These are phyloP conservation scores for Venturiaceae sp. DNA, from an alignment of 2,329 filamentous ascomycete genomes.

Conservation along the genomic window DNA sequence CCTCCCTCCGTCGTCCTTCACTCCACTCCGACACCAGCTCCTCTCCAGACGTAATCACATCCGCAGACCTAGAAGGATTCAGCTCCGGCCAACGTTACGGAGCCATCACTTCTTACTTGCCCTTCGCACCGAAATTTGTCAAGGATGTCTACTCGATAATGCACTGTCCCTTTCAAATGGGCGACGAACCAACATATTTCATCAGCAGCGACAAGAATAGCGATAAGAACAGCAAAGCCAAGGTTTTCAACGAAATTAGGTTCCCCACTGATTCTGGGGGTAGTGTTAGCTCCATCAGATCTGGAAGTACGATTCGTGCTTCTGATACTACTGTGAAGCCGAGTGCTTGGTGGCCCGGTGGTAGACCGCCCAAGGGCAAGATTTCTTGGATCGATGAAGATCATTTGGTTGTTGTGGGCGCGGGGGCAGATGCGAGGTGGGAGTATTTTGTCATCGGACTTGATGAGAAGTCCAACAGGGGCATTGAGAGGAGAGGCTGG, in stretches of 20 bases:
- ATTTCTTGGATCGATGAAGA: slow-evolving; percentile 75
- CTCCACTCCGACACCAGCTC: not conserved
- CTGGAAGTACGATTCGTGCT: not conserved
- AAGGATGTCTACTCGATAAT: slow-evolving; percentile 84
- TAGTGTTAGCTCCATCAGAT: not conserved
- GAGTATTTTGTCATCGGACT: slow-evolving; percentile 73
- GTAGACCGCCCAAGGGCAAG: slow-evolving; percentile 66
- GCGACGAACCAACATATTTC: slow-evolving; percentile 50
- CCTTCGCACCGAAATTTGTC: slow-evolving; percentile 74
- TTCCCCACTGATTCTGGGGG: not conserved
- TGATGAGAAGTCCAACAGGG: slow-evolving; percentile 55
- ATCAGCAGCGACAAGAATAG: slow-evolving; percentile 11
- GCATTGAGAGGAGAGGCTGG: slow-evolving; percentile 65
- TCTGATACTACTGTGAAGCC: slow-evolving; percentile 29
- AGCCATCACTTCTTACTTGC: slow-evolving; percentile 64
- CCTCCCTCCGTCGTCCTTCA: not conserved
- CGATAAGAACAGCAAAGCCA: not conserved
- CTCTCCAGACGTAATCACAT: not conserved
- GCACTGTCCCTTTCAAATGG: slow-evolving; percentile 71
- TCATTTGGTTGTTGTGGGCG: slow-evolving; percentile 66
- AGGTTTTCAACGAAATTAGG: not conserved
- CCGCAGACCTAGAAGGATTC: slow-evolving; percentile 26
- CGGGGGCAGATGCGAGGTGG: slow-evolving; percentile 74
- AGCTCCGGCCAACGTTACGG: slow-evolving; percentile 70
- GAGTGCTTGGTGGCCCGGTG: slow-evolving; percentile 3